These are phyloP conservation scores for Neofusicoccum ribis DNA, from an alignment of 2,329 filamentous ascomycete genomes.

Conservation along the genomic window DNA sequence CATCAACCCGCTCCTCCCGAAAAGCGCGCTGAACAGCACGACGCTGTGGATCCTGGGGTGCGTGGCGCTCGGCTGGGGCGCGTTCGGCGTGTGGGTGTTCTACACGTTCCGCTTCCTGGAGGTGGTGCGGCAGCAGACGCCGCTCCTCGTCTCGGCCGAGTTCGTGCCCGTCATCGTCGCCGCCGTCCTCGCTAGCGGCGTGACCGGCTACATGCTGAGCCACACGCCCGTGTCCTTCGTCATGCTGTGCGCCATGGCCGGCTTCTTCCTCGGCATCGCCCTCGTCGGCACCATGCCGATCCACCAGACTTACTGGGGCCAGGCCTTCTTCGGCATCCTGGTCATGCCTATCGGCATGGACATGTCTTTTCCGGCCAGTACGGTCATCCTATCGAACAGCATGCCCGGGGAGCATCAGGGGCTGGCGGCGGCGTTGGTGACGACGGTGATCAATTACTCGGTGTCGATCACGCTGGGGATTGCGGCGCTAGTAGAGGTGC, in stretches of 20 bases:
- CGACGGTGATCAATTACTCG: constrained; percentile 18
- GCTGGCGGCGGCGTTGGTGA: constrained; percentile 13
- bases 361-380: constrained; percentile 24
- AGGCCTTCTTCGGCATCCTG: constrained; percentile 38
- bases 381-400: constrained; percentile 17
- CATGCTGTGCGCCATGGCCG: constrained; percentile 39
- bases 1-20: constrained; percentile 30
- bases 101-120: constrained; percentile 39
- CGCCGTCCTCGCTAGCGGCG: constrained; percentile 37
- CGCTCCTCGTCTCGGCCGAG: constrained; percentile 35
- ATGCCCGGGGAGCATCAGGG: constrained; percentile 18
- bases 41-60: constrained; percentile 31
- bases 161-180: constrained; percentile 35
- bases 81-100: constrained; percentile 38
- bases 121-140: constrained; percentile 32
- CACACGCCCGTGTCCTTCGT: constrained; percentile 39
- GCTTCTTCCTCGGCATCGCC: constrained; percentile 35
- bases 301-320: constrained; percentile 38
- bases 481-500: constrained; percentile 15
- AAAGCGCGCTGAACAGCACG: constrained; percentile 31
- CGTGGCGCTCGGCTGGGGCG: constrained; percentile 32
- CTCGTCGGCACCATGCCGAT: constrained; percentile 33
- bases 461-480: constrained; percentile 16
- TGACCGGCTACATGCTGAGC: constrained; percentile 40
- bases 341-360: constrained; percentile 40